Evolutionary conservation across 169 alveolate genomes (phyloP), one percentile per base, ranked within the genome.

Genomic region (Plasmodium reichenowi): DNA sequence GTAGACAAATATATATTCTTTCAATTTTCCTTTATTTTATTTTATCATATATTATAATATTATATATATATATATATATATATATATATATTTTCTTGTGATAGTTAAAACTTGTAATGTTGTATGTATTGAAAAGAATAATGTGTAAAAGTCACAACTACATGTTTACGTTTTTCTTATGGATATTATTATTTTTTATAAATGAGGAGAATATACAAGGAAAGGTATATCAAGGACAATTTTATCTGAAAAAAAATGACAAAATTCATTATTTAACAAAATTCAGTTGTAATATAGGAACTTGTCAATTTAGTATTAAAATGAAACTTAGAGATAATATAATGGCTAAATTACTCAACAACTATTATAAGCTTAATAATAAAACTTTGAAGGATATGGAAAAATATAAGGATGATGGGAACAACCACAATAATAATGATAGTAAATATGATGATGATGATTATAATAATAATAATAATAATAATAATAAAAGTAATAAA

Each of bases 231-330:
- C 89, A 78, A 15, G 89, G 89, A 78, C 50, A 56, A 24, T 78
- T 78, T 71, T 47, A 78, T 43, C 64, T 78, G 17, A 78, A 58
- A 66, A 78, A 78, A 38, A 78, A 78, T 64, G 78, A 78, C 26
- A 78, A 78, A 66, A 78, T 78, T 24, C 89, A 78, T 59, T 78
- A 78, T 71, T 78, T 78, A 58, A 78, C 89, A 66, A 78, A 78
- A 20, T 78, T 78, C 22, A 78, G 89, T 56, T 78, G 89, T 47
- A 78, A 59, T 70, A 78, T 78, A 66, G 89, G 89, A 15, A 78
- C 89, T 12, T 78, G 89, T 48, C 67, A 78, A 48, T 78, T 78
- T 17, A 78, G 26, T n/a, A 64, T 78, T 64, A 78, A 78, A 78
- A 78, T 78, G 89, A 78, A 48, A 24, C 89, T 78, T 78, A 78